These are phyloP conservation scores for Beta lomatogona DNA, from an alignment of 179 eudicot genomes.

Conservation along the genomic window DNA sequence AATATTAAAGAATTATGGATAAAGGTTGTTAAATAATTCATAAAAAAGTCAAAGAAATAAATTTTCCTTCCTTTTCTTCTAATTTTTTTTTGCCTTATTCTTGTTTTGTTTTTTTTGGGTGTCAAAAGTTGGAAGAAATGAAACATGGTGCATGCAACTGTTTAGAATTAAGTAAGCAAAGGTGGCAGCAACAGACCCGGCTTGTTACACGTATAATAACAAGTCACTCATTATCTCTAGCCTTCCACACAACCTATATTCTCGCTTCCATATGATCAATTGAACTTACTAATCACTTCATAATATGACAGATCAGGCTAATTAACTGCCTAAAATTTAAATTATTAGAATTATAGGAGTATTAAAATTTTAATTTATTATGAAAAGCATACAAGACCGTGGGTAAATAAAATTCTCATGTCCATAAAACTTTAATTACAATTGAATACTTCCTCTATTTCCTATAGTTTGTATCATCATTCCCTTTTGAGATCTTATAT, in stretches of 20 bases:
- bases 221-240: not conserved
- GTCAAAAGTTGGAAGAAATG: not conserved
- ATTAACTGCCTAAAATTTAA: not conserved
- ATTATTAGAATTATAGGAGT: not conserved
- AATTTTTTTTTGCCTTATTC: no score
- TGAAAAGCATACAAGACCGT: no score
- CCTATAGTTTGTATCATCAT: no score
- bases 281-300: not conserved
- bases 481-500: no score
- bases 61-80: no score
- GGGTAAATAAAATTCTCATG: no score
- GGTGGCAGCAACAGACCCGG: constrained; percentile 40
- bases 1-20: no score
- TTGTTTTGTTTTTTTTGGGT: not conserved
- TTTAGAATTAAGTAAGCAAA: constrained; percentile 21
- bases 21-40: no score
- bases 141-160: constrained; percentile 18
- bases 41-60: no score
- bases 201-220: constrained; percentile 22
- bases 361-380: not conserved
- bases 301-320: not conserved
- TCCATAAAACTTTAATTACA: no score
- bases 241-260: constrained; percentile 9
- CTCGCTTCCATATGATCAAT: constrained; percentile 8
- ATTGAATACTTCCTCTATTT: no score